Percentiles rank a stretch among this genome's conserved stretches.
These are phyloP conservation scores for Ramularia endophylla DNA, from an alignment of 2,329 filamentous ascomycete genomes.

Conservation along the genomic window DNA sequence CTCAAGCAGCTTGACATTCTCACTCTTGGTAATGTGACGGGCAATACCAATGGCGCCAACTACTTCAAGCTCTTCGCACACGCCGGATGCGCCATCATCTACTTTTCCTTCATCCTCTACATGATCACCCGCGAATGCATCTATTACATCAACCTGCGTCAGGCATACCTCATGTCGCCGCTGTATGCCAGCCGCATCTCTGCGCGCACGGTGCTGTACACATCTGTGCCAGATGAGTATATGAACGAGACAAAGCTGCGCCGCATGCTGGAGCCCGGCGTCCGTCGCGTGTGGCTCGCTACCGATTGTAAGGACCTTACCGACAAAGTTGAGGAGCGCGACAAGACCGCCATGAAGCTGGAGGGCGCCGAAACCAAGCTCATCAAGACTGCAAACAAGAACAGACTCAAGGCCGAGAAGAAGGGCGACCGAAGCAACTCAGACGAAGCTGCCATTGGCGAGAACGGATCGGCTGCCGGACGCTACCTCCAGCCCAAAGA, in stretches of 20 bases:
- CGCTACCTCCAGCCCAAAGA: conserved; percentile 69
- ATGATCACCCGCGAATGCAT: conserved; percentile 82
- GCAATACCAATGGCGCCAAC: conserved; percentile 27
- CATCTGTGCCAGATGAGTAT: conserved; percentile 73
- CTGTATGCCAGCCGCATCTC: conserved; percentile 80
- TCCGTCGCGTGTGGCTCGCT: conserved; percentile 78
- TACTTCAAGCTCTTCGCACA: conserved; percentile 73
- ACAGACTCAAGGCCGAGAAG: conserved; percentile 62
- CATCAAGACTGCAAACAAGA: conserved; percentile 70
- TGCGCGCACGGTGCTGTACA: conserved; percentile 83
- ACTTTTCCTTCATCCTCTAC: conserved; percentile 81
- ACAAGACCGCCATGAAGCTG: conserved; percentile 72
- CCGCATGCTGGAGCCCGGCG: conserved; percentile 72
- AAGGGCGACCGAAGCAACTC: conserved; percentile 43
- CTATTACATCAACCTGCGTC: conserved; percentile 86
- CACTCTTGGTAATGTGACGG: conserved; percentile 66
- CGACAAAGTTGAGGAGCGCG: conserved; percentile 73
- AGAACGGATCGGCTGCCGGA: conserved; percentile 65
- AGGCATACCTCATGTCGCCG: conserved; percentile 84
- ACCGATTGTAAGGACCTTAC: conserved; percentile 72
- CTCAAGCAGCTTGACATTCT: conserved; percentile 67
- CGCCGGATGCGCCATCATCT: conserved; percentile 72
- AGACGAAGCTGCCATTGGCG: conserved; percentile 45
- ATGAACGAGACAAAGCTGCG: conserved; percentile 70
- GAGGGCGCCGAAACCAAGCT: conserved; percentile 84